Evolutionary conservation across 805 yeast genomes (phyloP), one percentile per base, ranked within the genome.

Genomic region (Debaryomyces maramus): DNA sequence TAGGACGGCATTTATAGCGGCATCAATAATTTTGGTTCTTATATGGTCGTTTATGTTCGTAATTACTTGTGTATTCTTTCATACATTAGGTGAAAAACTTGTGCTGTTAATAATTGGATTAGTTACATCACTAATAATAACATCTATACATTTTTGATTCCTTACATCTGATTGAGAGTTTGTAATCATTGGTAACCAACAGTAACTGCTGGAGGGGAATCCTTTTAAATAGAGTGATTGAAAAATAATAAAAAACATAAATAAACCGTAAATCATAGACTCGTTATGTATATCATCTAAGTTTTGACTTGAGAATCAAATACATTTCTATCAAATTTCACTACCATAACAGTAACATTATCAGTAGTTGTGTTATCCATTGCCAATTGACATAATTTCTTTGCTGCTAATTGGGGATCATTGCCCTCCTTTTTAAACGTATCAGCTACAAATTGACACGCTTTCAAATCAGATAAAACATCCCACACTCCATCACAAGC

Each of bases 401-500:
- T 73, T 11, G 95, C 83, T 1, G 93, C 95, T 33, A 63, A 63
- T 32, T 79, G 73, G 0, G 93, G 83, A 50, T 83, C 69, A 26
- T 44, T 36, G 30, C 42, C 43, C 14, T 42, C 45, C 14, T 48
- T 48, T 15, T 48, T 51, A 40, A 70, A 64, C 9, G 77, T 65
- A 29, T 73, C 72, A 34, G 72, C 68, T 4, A 88, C 83, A 49
- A 83, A 60, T 40, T 83, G 83, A 41, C 93, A 86, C 0, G 98
- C 98, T 40, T 78, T 77, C 47, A 80, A 85, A 58, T 93, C 99
- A 6, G 81, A 73, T 37, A 90, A 75, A 4, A 91, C 97, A 60
- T 91, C 99, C 98, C 98, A 91, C 8, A 91, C 67, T 0, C 99
- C 99, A 62, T 91, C 99, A 61, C 98, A 93, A 0, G 97, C 98